Conservation (phyloP, 2,329 filamentous ascomycete genomes). For the Calonectria hawksworthii region DNA sequence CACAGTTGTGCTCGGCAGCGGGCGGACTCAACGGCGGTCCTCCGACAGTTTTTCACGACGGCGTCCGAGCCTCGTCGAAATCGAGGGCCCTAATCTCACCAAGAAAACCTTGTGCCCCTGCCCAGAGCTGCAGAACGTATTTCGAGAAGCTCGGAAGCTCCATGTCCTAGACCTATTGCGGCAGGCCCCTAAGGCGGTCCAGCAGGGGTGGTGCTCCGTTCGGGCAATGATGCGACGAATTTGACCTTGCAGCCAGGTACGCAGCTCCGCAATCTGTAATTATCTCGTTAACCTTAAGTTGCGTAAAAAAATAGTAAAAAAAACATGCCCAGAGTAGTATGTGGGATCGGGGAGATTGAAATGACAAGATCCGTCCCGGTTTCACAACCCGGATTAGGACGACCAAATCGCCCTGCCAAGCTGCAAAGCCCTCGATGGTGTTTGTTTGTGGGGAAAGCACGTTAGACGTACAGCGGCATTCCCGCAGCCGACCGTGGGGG, state of each 20-base stretch:
- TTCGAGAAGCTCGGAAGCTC: conserved; percentile 3
- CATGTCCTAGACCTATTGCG: not conserved
- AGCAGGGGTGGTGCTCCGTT: not conserved
- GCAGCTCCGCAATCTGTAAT: conserved; percentile 6
- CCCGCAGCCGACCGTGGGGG: not conserved
- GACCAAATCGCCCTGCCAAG: not conserved
- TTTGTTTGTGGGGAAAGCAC: conserved; percentile 6
- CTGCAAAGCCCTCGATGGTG: not conserved
- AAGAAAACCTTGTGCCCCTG: not conserved
- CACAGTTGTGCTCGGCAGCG: not conserved
- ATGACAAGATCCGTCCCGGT: not conserved
- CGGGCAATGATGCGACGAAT: not conserved
- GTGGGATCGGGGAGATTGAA: not conserved
- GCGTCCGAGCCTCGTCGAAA: not conserved
- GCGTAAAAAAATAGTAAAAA: not conserved
- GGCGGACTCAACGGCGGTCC: not conserved
- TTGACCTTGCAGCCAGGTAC: not conserved
- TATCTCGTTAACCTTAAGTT: conserved; percentile 10
- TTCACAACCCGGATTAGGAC: not conserved
- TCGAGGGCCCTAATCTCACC: not conserved
- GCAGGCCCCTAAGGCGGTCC: not conserved
- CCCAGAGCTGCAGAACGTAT: not conserved
- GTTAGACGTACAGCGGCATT: not conserved
- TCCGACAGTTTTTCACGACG: not conserved
- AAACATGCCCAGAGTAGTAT: not conserved